Evolutionary conservation across 2,329 filamentous ascomycete genomes (phyloP), one percentile per base, ranked within the genome.

Genomic region (Ampelomyces quisqualis): DNA sequence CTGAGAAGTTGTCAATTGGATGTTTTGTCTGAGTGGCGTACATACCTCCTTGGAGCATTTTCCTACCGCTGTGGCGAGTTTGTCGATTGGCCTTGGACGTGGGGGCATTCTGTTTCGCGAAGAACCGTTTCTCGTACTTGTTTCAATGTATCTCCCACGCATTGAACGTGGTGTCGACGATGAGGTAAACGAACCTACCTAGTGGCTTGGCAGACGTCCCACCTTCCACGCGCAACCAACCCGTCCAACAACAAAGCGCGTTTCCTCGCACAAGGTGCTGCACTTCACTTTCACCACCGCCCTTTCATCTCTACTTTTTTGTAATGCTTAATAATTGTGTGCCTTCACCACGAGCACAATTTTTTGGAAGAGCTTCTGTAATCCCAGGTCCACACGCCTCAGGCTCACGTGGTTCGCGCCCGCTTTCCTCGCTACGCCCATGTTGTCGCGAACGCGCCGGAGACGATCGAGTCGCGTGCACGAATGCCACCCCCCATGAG

Each of bases 41-140:
- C 67, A 26, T 67, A 85, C 84, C 74, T 88, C 82, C 35, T 73
- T 69, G 6, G 81, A 79, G 67, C 84, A 88, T 67, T 84, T 82
- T 11, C 77, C 79, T 11, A 78, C 77, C 2, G 83, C 82, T 47
- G 78, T 73, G 11, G 83, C 84, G 57, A 88, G 78, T 51, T 82
- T 86, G 60, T 86, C 81, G 49, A 88, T 80, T 15, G 84, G 84
- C 47, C 82, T 74, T 43, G 75, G 78, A 49, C 76, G 55, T 26
- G 44, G 55, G 5, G 63, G 58, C 63, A 67, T 67, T 9, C 30
- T 53, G 40, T 34, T n/a, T n/a, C 15, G 7, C 17, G 10, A 3
- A 8, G 8, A 17, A 7, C 5, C 2, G 8, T 13, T 20, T 27
- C 13, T 27, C 6, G 9, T 3, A 24, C 22, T n/a, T n/a, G n/a